Conservation (phyloP, 352 stramenopile species). For the Peronosclerospora sorghi region DNA sequence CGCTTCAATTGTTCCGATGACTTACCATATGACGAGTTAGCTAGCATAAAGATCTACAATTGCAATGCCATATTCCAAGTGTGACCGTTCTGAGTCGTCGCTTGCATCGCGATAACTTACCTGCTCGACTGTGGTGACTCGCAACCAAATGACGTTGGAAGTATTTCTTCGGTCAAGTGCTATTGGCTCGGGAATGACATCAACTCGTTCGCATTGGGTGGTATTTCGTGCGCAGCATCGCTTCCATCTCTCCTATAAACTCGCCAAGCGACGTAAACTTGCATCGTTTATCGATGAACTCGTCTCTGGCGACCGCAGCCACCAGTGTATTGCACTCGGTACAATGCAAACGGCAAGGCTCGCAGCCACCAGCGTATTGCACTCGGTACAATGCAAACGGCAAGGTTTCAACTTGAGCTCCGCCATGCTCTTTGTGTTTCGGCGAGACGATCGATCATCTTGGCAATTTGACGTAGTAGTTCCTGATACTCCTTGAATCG, state of each 20-base stretch:
- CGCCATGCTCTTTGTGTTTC: slow-evolving; percentile 13
- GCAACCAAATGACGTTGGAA: slow-evolving; percentile 51
- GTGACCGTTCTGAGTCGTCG: too few relatives aligned
- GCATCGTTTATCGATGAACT: slow-evolving; percentile 71
- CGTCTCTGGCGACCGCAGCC: slow-evolving; percentile 38
- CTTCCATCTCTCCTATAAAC: slow-evolving; percentile 54
- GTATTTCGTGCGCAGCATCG: slow-evolving; percentile 38
- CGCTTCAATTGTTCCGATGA: slow-evolving; percentile 66
- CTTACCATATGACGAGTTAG: slow-evolving; percentile 30
- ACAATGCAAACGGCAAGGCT: slow-evolving; percentile 26
- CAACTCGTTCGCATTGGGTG: slow-evolving; percentile 43
- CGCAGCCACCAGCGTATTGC: slow-evolving; percentile 23
- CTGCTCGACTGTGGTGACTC: slow-evolving; percentile 31
- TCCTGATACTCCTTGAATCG: slow-evolving; percentile 40
- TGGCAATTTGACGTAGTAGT: slow-evolving; percentile 32
- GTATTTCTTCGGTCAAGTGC: slow-evolving; percentile 25
- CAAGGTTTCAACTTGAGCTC: too few relatives aligned
- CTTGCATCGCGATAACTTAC: slow-evolving; percentile 16
- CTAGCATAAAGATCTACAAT: slow-evolving; percentile 45
- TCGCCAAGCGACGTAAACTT: slow-evolving; percentile 57
- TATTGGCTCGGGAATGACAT: slow-evolving; percentile 46
- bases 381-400: slow-evolving; percentile 47
- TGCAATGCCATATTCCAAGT: too few relatives aligned
- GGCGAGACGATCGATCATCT: slow-evolving; percentile 15
- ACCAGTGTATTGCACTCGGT: slow-evolving; percentile 40